phyloP scores from a whole-genome alignment of 108 stramenopile genomes.

The Nannochloropsis gaditana region DNA sequence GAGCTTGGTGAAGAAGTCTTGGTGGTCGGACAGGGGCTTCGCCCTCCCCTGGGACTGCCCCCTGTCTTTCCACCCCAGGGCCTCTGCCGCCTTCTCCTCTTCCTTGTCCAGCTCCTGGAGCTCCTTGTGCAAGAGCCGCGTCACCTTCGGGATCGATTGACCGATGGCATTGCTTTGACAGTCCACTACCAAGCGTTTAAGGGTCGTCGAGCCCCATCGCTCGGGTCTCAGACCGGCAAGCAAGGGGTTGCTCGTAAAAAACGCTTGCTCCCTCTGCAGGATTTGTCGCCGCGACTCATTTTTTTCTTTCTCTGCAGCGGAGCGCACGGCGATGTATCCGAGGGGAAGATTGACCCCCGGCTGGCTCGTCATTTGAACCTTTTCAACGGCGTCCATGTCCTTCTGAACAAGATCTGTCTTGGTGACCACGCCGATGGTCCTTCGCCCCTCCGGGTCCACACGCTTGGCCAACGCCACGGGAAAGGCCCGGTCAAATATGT shows the following conservation, averaged over 20 bases:
- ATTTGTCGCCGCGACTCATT: background rate
- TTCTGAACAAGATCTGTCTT: constrained; percentile 25
- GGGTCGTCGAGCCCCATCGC: background rate
- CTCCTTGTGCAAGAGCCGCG: background rate
- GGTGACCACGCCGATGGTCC: constrained; percentile 32
- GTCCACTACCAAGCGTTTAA: background rate
- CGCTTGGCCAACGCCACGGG: constrained; percentile 16
- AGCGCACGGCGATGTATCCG: constrained; percentile 6
- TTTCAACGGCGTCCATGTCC: background rate
- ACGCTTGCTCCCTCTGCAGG: background rate
- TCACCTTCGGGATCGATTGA: background rate
- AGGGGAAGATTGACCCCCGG: background rate
- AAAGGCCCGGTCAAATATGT: constrained; percentile 2
- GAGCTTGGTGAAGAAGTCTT: background rate
- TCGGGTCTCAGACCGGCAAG: background rate
- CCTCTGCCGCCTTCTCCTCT: constrained; percentile 7
- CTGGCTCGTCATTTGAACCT: background rate
- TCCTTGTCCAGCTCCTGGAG: constrained; percentile 1
- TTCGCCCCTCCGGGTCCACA: constrained; percentile 21
- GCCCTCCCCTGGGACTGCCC: background rate
- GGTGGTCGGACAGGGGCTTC: constrained; percentile 16
- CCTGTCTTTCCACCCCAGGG: background rate
- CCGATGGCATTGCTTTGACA: constrained; percentile 14
- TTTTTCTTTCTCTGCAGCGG: background rate
- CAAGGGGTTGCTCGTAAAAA: background rate